Evolutionary conservation across 805 yeast species (phyloP).

Genomic region (Candida piceae): DNA sequence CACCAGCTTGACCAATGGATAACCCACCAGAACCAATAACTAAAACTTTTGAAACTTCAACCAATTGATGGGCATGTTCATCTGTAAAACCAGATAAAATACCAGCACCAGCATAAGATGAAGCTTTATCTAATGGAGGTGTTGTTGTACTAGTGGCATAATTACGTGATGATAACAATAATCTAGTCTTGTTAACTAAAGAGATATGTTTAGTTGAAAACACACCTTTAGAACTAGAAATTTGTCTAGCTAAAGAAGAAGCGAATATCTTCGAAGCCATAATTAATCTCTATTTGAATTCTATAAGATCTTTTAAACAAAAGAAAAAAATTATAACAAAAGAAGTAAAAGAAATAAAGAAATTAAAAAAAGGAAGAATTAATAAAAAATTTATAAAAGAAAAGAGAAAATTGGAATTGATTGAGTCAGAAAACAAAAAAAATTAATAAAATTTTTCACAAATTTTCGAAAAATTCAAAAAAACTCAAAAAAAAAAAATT

Average conservation of each 20-base stretch:
- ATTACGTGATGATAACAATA: slow-evolving; percentile 5
- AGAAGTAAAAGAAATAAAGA: no score
- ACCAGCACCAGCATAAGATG: slow-evolving; percentile 57
- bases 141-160: slow-evolving; percentile 12
- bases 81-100: slow-evolving; percentile 52
- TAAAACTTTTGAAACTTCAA: slow-evolving; percentile 82
- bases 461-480: slow-evolving; percentile 3
- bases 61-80: slow-evolving; percentile 58
- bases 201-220: slow-evolving; percentile 2
- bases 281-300: neutral
- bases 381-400: no score
- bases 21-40: slow-evolving; percentile 98
- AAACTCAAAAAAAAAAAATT: neutral
- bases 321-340: no score
- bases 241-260: slow-evolving; percentile 11
- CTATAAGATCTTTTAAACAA: no score
- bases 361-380: neutral
- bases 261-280: slow-evolving; percentile 6
- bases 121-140: slow-evolving; percentile 23
- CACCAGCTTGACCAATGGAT: slow-evolving; percentile 99
- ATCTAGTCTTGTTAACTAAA: no score
- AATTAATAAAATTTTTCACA: slow-evolving; percentile 1
- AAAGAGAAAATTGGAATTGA: no score
- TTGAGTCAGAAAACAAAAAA: no score
- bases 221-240: slow-evolving; percentile 3